Evolutionary conservation across 208 protist species (phyloP).

Genomic region (Acanthamoeba triangularis): DNA sequence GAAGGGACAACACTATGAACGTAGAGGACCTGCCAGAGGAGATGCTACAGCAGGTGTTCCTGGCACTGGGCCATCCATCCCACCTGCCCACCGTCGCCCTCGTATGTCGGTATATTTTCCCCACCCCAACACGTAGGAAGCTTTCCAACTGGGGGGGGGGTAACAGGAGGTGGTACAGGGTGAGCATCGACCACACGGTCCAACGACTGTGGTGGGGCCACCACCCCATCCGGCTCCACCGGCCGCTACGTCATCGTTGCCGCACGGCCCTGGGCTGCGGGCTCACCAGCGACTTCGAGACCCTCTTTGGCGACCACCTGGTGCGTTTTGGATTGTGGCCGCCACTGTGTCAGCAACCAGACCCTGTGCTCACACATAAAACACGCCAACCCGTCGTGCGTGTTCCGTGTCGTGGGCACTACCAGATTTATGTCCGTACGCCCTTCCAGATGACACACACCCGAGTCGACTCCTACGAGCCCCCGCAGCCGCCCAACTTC

Average conservation of each 20-base stretch:
- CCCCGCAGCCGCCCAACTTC: no score
- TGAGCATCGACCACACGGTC: neutral
- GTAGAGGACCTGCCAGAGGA: neutral
- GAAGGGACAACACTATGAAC: no score
- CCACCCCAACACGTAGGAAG: neutral
- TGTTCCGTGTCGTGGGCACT: no score
- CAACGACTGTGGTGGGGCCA: neutral
- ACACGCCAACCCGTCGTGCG: no score
- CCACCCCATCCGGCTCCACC: neutral
- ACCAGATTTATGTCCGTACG: no score
- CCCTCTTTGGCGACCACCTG: no score
- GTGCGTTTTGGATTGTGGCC: no score
- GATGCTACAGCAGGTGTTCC: neutral
- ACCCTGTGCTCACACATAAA: no score
- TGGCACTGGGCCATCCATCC: neutral
- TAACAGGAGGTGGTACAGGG: neutral
- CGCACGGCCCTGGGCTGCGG: neutral
- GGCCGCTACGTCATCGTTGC: neutral
- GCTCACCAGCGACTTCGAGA: no score
- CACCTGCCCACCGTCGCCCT: neutral
- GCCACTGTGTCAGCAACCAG: no score
- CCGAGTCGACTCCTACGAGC: no score
- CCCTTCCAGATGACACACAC: no score
- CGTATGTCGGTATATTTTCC: neutral
- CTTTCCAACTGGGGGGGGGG: neutral